phyloP scores from a whole-genome alignment of 352 stramenopile species.

The Phytopythium chamaehyphon region DNA sequence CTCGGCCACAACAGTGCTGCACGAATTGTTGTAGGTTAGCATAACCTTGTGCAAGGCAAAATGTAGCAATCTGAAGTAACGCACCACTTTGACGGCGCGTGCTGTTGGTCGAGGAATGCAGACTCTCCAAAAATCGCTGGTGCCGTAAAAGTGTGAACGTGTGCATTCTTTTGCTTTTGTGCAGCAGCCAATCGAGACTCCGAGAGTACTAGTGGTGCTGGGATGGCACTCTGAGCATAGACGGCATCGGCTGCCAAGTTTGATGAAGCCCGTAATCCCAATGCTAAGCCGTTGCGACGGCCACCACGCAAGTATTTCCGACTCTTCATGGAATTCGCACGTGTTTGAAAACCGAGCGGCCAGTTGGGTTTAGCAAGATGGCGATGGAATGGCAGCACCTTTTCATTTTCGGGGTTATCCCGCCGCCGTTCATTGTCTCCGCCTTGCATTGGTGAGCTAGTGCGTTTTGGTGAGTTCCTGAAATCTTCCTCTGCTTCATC shows the following conservation, averaged over 20 bases:
- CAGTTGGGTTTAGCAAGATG: conserved; percentile 55
- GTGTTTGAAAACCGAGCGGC: conserved; percentile 56
- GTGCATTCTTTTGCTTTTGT: conserved; percentile 26
- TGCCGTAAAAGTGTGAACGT: conserved; percentile 39
- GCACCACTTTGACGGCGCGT: conserved; percentile 51
- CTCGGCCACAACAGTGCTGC: conserved; percentile 55
- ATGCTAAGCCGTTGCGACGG: conserved; percentile 41
- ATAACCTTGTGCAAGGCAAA: too few species aligned
- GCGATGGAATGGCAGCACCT: conserved; percentile 44
- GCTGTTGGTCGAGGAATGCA: conserved; percentile 43
- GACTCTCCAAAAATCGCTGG: conserved; percentile 68
- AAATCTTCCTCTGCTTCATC: not conserved
- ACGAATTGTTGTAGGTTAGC: too few species aligned
- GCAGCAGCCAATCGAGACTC: not conserved
- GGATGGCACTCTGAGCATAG: conserved; percentile 4
- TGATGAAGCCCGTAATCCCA: not conserved
- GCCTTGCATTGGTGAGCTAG: conserved; percentile 5
- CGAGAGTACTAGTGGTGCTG: not conserved
- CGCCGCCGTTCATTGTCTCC: conserved; percentile 1
- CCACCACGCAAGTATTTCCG: conserved; percentile 40
- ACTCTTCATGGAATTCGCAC: conserved; percentile 25
- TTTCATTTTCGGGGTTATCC: not conserved
- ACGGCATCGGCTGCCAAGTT: conserved; percentile 1
- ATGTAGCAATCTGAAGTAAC: not conserved
- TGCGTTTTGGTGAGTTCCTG: conserved; percentile 3